Evolutionary conservation across 164 flowering plant genomes (phyloP).

Genomic region (Aristolochia californica): DNA sequence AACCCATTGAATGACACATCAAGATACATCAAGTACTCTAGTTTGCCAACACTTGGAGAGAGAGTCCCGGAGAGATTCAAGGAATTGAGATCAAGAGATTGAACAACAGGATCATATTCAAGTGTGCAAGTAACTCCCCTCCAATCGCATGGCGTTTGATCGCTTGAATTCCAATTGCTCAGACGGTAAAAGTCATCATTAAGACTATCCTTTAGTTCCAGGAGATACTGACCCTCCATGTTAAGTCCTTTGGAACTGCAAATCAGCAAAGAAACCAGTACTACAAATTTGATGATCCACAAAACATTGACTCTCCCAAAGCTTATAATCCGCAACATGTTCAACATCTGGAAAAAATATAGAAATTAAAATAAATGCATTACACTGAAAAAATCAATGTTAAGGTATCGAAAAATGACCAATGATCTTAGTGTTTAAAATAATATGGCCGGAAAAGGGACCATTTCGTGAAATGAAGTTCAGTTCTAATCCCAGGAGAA

Average conservation of each 20-base stretch:
- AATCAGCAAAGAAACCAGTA: conserved; percentile 2
- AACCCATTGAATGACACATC: conserved; percentile 47
- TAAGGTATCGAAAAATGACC: too few species aligned
- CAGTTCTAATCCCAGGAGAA: too few species aligned
- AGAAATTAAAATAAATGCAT: not conserved
- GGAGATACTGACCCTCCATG: conserved; percentile 12
- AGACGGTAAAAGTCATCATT: conserved; percentile 11
- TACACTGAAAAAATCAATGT: not conserved
- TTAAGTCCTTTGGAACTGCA: conserved; percentile 6
- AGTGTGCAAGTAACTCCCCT: conserved; percentile 59
- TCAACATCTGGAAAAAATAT: not conserved
- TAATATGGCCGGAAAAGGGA: too few species aligned
- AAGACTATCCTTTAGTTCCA: conserved; percentile 13
- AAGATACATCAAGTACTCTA: conserved; percentile 37
- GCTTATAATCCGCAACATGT: not conserved
- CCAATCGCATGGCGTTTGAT: conserved; percentile 16
- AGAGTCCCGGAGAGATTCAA: conserved; percentile 71
- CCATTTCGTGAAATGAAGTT: too few species aligned
- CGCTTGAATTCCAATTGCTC: conserved; percentile 12
- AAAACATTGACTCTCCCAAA: not conserved
- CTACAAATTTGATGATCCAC: not conserved
- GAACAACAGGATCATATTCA: conserved; percentile 32
- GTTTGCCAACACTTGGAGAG: conserved; percentile 50
- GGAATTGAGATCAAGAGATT: conserved; percentile 42
- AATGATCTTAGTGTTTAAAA: too few species aligned